phyloP scores from a whole-genome alignment of 2,329 filamentous ascomycete genomes.

The Colletotrichum echinochloae region DNA sequence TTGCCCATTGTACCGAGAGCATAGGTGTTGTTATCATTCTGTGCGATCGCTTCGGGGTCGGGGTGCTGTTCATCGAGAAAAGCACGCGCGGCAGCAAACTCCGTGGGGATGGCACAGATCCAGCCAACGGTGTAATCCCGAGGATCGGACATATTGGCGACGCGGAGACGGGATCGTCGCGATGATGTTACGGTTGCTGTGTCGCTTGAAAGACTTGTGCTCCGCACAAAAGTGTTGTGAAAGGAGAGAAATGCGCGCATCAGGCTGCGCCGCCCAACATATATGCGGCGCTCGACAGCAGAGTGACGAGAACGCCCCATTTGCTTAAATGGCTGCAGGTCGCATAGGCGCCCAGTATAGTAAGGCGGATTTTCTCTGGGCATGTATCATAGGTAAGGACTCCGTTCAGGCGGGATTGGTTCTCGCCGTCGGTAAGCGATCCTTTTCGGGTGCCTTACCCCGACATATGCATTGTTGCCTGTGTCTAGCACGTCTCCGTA shows the following conservation, averaged over 20 bases:
- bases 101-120: constrained; percentile 3
- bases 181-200: neutral
- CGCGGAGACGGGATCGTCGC: neutral
- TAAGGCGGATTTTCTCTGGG: constrained; percentile 3
- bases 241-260: neutral
- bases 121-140: constrained; percentile 1
- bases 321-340: neutral
- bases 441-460: neutral
- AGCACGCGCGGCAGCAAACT: constrained; percentile 1
- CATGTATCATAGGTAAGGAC: neutral
- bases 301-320: neutral
- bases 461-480: constrained; percentile 6
- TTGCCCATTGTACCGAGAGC: constrained; percentile 47
- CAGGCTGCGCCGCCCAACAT: neutral
- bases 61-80: constrained; percentile 3
- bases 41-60: neutral
- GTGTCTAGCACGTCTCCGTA: neutral
- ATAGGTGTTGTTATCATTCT: constrained; percentile 43
- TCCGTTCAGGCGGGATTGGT: neutral
- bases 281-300: neutral
- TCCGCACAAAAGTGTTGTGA: neutral
- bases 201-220: neutral
- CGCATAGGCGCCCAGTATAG: neutral
- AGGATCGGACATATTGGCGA: neutral
- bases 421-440: neutral